phyloP scores from a whole-genome alignment of 2,329 filamentous ascomycete species.

The Huntiella omanensis region DNA sequence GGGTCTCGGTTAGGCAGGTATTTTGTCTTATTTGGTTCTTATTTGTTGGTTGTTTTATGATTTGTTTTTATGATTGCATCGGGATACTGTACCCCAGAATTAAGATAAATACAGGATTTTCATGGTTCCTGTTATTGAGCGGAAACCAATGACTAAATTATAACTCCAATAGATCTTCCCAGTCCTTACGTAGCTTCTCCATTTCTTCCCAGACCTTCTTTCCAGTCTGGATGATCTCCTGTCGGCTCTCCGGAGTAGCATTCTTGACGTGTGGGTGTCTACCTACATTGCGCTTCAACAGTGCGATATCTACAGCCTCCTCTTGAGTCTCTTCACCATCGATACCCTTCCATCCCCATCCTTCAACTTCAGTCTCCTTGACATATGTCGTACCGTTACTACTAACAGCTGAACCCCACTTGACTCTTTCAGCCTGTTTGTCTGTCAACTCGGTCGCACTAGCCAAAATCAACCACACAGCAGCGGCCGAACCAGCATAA shows the following conservation, averaged over 20 bases:
- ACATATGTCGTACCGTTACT: conserved; percentile 38
- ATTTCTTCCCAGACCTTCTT: conserved; percentile 47
- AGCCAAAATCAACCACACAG: conserved; percentile 61
- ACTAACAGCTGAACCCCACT: conserved; percentile 70
- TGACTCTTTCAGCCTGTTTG: conserved; percentile 35
- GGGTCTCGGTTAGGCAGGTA: too few relatives aligned
- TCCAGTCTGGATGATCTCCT: conserved; percentile 44
- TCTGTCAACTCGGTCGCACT: conserved; percentile 42
- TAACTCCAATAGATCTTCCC: conserved; percentile 29
- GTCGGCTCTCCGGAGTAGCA: conserved; percentile 39
- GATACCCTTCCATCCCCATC: conserved; percentile 53
- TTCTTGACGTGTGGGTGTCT: conserved; percentile 39
- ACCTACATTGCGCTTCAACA: conserved; percentile 32
- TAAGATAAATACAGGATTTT: background rate
- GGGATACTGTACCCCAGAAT: too few relatives aligned
- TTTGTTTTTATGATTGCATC: too few relatives aligned
- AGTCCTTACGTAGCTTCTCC: conserved; percentile 48
- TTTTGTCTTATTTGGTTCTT: background rate
- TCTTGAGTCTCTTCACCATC: conserved; percentile 22
- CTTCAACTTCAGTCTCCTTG: conserved; percentile 64
- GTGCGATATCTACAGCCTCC: conserved; percentile 21
- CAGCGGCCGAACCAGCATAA: conserved; percentile 58
- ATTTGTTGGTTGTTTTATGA: background rate
- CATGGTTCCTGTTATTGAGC: background rate
- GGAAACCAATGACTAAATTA: conserved; percentile 1